phyloP scores from a whole-genome alignment of 2,329 filamentous ascomycete genomes.

The Pseudogymnoascus sp. region DNA sequence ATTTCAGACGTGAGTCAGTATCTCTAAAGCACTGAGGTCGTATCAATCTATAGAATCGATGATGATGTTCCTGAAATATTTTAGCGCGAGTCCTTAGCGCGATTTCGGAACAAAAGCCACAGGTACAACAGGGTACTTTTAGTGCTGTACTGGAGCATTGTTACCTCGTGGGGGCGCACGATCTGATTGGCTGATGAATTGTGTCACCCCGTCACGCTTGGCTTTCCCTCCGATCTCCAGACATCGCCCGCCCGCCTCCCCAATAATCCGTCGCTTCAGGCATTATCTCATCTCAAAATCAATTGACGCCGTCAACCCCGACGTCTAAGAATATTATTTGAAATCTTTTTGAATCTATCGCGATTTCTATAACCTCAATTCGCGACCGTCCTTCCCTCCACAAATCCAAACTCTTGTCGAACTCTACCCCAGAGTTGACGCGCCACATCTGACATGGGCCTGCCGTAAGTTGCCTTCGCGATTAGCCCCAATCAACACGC shows the following conservation, averaged over 20 bases:
- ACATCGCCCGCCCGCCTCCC: slow-evolving; percentile 5
- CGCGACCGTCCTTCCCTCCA: neutral
- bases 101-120: slow-evolving; percentile 1
- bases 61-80: slow-evolving; percentile 7
- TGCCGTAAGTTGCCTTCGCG: slow-evolving; percentile 2
- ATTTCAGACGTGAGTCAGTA: slow-evolving; percentile 1
- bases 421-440: slow-evolving; percentile 3
- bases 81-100: neutral
- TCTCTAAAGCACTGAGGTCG: neutral
- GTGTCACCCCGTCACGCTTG: slow-evolving; percentile 1
- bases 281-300: neutral
- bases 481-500: slow-evolving; percentile 7
- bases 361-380: neutral
- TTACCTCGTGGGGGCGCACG: slow-evolving; percentile 6
- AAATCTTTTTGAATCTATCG: neutral
- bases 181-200: neutral
- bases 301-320: neutral
- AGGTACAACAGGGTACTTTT: neutral
- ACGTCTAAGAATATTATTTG: neutral
- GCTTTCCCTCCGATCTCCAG: slow-evolving; percentile 3
- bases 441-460: slow-evolving; percentile 10
- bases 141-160: neutral
- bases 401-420: neutral
- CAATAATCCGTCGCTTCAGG: neutral
- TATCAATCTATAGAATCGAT: neutral